Evolutionary conservation across 257 asterid genomes (phyloP), one percentile per base, ranked within the genome.

Genomic region (Echium plantagineum): DNA sequence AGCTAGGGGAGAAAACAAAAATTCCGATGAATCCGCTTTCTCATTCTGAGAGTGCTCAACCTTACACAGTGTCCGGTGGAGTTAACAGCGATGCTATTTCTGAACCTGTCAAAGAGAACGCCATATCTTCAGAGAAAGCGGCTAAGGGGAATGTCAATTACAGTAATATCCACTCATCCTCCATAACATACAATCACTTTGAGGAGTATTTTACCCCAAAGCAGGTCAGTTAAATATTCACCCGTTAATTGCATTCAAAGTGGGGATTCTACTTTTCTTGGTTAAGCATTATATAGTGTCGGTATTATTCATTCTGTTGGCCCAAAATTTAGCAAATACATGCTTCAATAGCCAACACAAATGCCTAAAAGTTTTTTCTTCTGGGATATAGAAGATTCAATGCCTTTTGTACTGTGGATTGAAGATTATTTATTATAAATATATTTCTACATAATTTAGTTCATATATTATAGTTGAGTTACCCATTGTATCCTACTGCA

Each of bases 191-290:
- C 51, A 72, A 69, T 73, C 73, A 67, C 58, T 69, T 73, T 64
- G 98, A 87, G 58, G 85, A 82, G 76, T 87, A 83, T 72, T 78
- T 80, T 79, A 70, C 71, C 61, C 77, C 87, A 19, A 67, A 46
- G 55, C 73, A 80, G 89, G 89, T 84, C 73, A 60, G 63, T 66
- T 51, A 69, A 47, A 35, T 60, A 64, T 57, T 62, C 59, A 21
- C 58, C 52, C 31, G 19, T 17, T 60, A 22, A 13, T 24, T 51
- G 17, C 52, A 30, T 24, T 22, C 49, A 38, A 38, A 52, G 59
- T 47, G 8, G 19, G n/a, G 9, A 15, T 28, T 31, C 22, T 38
- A n/a, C 24, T 57, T 52, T 21, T 48, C 53, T 28, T 54, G 22
- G 26, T 69, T 51, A 26, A 30, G 35, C 52, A 42, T 42, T 42